A percentile compares a stretch with the other conserved stretches of the same genome.
Evolutionary conservation across 2,329 filamentous ascomycete genomes (phyloP).

Genomic region (Sporothrix luriei): DNA sequence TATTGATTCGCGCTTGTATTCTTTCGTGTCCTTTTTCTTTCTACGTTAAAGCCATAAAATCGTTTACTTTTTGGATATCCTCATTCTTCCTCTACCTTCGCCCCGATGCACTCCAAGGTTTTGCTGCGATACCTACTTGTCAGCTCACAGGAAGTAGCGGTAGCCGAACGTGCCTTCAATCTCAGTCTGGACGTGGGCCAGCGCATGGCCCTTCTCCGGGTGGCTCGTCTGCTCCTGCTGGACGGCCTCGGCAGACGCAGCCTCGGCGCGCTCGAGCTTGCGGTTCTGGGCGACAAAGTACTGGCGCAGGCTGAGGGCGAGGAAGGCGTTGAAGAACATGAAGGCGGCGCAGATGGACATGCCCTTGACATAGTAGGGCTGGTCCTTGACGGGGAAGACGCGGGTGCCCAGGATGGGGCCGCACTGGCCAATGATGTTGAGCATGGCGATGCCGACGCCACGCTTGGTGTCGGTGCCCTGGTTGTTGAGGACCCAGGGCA

Average conservation of each 20-base stretch:
- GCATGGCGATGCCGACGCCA: conserved; percentile 63
- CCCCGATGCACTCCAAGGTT: too few relatives aligned
- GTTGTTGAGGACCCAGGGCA: conserved; percentile 72
- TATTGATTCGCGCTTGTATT: too few relatives aligned
- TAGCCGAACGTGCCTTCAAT: conserved; percentile 35
- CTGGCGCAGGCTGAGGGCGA: conserved; percentile 42
- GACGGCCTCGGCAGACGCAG: conserved; percentile 30
- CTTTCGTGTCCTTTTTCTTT: too few relatives aligned
- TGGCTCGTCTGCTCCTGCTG: neutral
- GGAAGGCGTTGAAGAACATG: conserved; percentile 48
- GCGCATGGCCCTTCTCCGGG: conserved; percentile 26
- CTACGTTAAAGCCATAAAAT: too few relatives aligned
- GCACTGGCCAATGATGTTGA: conserved; percentile 65
- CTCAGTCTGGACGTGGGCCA: conserved; percentile 25
- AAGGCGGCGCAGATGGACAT: conserved; percentile 48
- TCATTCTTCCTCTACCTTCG: too few relatives aligned
- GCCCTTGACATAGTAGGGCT: conserved; percentile 47
- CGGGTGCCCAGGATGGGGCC: conserved; percentile 66
- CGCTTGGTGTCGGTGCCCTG: conserved; percentile 68
- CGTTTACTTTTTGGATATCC: too few relatives aligned
- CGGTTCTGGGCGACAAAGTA: conserved; percentile 44
- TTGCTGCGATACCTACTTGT: neutral
- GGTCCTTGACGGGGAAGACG: conserved; percentile 55
- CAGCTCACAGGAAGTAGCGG: conserved; percentile 35
- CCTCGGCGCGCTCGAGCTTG: conserved; percentile 41